A percentile compares a stretch with the other conserved stretches of the same genome.
Evolutionary conservation across 1,284 basidiomycete species (phyloP).

Genomic region (Gymnopus androsaceus): DNA sequence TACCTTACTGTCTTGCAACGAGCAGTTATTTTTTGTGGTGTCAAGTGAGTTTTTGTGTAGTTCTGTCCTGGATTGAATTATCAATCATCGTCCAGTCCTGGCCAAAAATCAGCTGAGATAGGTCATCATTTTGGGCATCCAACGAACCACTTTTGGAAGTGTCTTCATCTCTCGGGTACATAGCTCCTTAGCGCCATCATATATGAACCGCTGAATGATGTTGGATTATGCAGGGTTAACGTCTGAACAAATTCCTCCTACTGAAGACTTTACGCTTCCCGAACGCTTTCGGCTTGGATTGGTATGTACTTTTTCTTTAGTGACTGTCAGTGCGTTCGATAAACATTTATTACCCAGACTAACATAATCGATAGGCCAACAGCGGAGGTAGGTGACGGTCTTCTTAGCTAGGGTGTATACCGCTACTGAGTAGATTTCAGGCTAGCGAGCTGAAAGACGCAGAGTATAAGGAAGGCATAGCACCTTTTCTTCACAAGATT

Average conservation of each 20-base stretch:
- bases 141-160: constrained; percentile 70
- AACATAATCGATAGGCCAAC: constrained; percentile 64
- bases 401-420: no score
- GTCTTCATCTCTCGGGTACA: constrained; percentile 55
- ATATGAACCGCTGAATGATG: neutral
- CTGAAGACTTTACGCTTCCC: constrained; percentile 49
- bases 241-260: constrained; percentile 41
- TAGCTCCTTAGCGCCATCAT: constrained; percentile 7
- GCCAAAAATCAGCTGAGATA: constrained; percentile 56
- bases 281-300: constrained; percentile 51
- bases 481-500: constrained; percentile 58
- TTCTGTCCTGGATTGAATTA: neutral
- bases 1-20: neutral
- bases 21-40: constrained; percentile 65
- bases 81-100: constrained; percentile 44
- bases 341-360: constrained; percentile 44
- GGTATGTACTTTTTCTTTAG: constrained; percentile 33
- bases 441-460: constrained; percentile 57
- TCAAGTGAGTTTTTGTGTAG: constrained; percentile 49
- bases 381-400: constrained; percentile 40
- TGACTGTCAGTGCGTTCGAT: neutral
- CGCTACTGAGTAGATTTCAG: constrained; percentile 30
- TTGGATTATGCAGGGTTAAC: constrained; percentile 48
- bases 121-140: constrained; percentile 76
- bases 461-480: constrained; percentile 55